phyloP scores from a whole-genome alignment of 441 rosid species.

The Lepidium campestre region DNA sequence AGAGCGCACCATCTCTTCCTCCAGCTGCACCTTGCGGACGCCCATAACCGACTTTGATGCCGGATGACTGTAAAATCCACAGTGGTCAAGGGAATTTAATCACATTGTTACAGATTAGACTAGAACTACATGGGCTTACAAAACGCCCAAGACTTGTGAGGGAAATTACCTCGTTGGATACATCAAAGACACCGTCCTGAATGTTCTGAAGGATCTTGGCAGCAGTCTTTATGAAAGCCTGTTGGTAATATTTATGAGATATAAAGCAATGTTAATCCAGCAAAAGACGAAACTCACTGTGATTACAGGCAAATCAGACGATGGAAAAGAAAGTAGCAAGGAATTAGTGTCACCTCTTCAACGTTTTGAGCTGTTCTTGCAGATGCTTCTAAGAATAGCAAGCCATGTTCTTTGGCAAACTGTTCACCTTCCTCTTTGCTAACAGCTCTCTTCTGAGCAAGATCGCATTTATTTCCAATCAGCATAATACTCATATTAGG shows the following conservation, averaged over 20 bases:
- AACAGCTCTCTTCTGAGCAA: slow-evolving; percentile 51
- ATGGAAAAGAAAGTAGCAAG: not conserved
- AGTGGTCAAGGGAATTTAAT: not conserved
- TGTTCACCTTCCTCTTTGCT: slow-evolving; percentile 58
- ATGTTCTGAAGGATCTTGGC: slow-evolving; percentile 41
- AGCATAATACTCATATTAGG: slow-evolving; percentile 56
- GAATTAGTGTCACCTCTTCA: slow-evolving; percentile 35
- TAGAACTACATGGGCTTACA: not conserved
- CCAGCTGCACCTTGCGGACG: slow-evolving; percentile 59
- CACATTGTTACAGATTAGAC: not conserved
- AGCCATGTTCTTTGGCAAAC: slow-evolving; percentile 49
- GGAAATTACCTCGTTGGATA: slow-evolving; percentile 42
- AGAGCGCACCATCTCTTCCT: slow-evolving; percentile 53
- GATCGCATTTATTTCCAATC: slow-evolving; percentile 49
- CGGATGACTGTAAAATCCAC: slow-evolving; percentile 45
- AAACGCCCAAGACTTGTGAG: not conserved
- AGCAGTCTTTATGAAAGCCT: slow-evolving; percentile 50
- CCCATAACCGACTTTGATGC: slow-evolving; percentile 68
- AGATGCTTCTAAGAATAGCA: slow-evolving; percentile 51
- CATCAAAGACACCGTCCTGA: slow-evolving; percentile 45
- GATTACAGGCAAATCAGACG: not conserved
- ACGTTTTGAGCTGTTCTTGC: slow-evolving; percentile 58
- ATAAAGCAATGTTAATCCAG: not conserved
- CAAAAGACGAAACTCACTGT: not conserved
- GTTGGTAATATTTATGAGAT: not conserved